Percentiles rank a stretch among this genome's conserved stretches.
Conservation (phyloP, 306 rosid genomes). For the Quercus agrifolia region DNA sequence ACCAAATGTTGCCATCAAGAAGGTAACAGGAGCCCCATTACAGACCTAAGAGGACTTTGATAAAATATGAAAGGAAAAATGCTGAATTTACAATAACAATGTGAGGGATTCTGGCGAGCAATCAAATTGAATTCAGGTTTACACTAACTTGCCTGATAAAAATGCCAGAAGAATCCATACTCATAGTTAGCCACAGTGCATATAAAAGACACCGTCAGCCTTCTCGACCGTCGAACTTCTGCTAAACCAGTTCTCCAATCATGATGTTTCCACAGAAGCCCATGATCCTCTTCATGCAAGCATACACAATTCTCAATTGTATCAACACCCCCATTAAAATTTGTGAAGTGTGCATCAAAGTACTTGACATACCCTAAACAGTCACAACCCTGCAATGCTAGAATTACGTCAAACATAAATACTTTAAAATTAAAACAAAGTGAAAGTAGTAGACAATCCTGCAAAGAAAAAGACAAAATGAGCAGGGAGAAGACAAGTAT, state of each 20-base stretch:
- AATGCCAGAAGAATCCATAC: conserved; percentile 80
- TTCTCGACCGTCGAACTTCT: conserved; percentile 76
- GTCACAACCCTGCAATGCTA: conserved; percentile 68
- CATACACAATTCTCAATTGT: conserved; percentile 82
- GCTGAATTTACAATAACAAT: background rate
- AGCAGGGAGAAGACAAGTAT: background rate
- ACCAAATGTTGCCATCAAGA: conserved; percentile 1
- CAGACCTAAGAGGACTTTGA: background rate
- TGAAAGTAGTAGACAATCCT: background rate
- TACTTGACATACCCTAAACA: conserved; percentile 74
- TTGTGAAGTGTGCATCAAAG: conserved; percentile 73
- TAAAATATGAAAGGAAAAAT: background rate
- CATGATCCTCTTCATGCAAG: conserved; percentile 83
- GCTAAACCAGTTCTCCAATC: conserved; percentile 87
- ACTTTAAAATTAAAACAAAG: conserved; percentile 13
- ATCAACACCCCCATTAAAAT: conserved; percentile 76
- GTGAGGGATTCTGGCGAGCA: conserved; percentile 9
- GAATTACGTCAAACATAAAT: conserved; percentile 11
- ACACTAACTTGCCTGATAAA: conserved; percentile 67
- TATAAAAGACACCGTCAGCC: conserved; percentile 70
- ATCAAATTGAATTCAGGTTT: background rate
- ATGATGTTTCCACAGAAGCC: conserved; percentile 84
- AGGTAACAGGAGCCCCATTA: background rate
- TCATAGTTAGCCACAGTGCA: conserved; percentile 87
- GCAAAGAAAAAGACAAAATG: background rate